Evolutionary conservation across 257 asterid species (phyloP), one percentile per base, ranked within the genome.

Genomic region (Coffea canephora): DNA sequence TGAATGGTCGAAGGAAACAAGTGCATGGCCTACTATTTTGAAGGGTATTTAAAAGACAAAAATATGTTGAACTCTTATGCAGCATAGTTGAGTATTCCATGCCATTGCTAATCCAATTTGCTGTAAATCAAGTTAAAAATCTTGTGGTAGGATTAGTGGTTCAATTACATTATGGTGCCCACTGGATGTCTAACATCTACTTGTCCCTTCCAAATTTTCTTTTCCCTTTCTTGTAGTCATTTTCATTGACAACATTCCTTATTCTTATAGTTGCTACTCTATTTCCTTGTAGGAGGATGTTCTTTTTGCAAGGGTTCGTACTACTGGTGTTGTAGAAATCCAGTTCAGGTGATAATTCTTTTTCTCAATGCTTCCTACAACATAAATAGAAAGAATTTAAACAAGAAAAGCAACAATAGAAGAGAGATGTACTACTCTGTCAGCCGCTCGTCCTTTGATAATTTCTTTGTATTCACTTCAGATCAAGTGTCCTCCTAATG

Each of bases 271-370:
- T 68, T 46, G 46, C 82, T 54, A 62, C 77, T 46, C 83, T 85
- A 78, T 77, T 84, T 79, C 83, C 75, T 67, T 84, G 92, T 77
- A 94, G 97, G 98, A 96, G 85, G 99, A 96, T 91, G 93, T 96
- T 82, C 98, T 96, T 87, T 83, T 89, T 85, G 99, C 99, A 80
- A 91, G 99, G 89, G 93, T 96, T 83, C 97, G 98, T 84, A 96
- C 99, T 75, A 94, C 96, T 36, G 99, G 99, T 72, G 97, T 94
- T 77, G 99, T 96, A 65, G 98, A 96, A 85, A 96, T 96, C 84
- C 99, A 96, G 80, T 96, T 96, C 97, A 96, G 99, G 99, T 96
- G 85, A 88, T 80, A 79, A 84, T 86, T 59, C 70, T 74, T 75
- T 77, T 67, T 77, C 75, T 68, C 21, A 27, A 21, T 61, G 67